Evolutionary conservation across 345 rosid species (phyloP).

Genomic region (Chamaenerion angustifolium): DNA sequence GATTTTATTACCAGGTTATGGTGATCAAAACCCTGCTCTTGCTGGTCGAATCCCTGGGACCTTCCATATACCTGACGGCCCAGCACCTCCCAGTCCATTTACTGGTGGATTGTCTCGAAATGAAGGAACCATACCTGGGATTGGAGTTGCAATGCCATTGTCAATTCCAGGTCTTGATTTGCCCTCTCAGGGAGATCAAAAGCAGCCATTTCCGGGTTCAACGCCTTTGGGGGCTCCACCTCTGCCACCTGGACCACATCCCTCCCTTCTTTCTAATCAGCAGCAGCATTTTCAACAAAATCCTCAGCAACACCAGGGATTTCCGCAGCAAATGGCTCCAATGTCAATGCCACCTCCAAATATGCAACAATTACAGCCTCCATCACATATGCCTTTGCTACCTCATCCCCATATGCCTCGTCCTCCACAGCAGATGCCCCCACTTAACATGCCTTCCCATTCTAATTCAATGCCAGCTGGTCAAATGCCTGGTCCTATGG

Average conservation of each 20-base stretch:
- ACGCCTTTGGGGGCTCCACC: conserved; percentile 80
- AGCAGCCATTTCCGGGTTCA: conserved; percentile 47
- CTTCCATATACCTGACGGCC: conserved; percentile 56
- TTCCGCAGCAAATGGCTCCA: conserved; percentile 62
- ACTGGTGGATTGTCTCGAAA: conserved; percentile 64
- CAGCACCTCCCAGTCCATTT: conserved; percentile 75
- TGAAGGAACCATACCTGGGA: conserved; percentile 92
- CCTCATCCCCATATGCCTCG: conserved; percentile 71
- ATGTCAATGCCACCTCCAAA: conserved; percentile 56
- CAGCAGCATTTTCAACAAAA: no score
- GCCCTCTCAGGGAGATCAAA: conserved; percentile 76
- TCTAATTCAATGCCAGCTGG: conserved; percentile 23
- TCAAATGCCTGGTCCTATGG: conserved; percentile 70
- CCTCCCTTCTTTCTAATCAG: conserved; percentile 46
- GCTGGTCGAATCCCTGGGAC: conserved; percentile 66
- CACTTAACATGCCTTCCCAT: conserved; percentile 47
- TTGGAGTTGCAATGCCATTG: conserved; percentile 76
- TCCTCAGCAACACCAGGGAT: conserved; percentile 50
- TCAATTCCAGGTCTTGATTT: conserved; percentile 48
- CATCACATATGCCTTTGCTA: conserved; percentile 64
- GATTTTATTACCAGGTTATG: conserved; percentile 39
- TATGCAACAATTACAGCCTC: conserved; percentile 81
- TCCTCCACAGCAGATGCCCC: conserved; percentile 70
- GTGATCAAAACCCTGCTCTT: conserved; percentile 59
- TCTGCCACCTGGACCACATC: conserved; percentile 96